phyloP scores from a whole-genome alignment of 2,329 filamentous ascomycete genomes.

The Thelonectria rubi region DNA sequence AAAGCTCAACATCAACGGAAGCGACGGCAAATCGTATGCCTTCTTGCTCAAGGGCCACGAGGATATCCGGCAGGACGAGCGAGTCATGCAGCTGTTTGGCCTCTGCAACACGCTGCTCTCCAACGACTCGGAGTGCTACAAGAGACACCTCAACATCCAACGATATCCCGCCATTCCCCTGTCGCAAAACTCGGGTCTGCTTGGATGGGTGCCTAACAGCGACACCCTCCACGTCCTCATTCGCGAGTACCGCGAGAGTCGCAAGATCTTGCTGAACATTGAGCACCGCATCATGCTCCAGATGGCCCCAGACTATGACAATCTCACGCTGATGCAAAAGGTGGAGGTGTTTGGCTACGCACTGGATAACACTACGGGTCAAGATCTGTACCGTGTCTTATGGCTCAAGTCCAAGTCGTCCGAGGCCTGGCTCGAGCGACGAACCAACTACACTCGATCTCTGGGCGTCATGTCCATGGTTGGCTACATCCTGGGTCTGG shows the following conservation, averaged over 20 bases:
- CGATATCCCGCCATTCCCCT: slow-evolving; percentile 96
- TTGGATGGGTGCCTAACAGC: slow-evolving; percentile 97
- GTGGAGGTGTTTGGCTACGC: slow-evolving; percentile 99
- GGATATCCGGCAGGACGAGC: slow-evolving; percentile 97
- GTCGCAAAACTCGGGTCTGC: slow-evolving; percentile 92
- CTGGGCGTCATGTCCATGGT: slow-evolving; percentile 99
- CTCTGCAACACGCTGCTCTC: slow-evolving; percentile 94
- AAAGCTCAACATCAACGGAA: slow-evolving; percentile 87
- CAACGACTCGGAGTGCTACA: slow-evolving; percentile 95
- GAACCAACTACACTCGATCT: slow-evolving; percentile 98
- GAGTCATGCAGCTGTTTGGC: slow-evolving; percentile 99
- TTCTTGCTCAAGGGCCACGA: slow-evolving; percentile 98
- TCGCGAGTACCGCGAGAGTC: slow-evolving; percentile 94
- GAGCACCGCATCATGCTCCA: slow-evolving; percentile 99
- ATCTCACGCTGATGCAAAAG: slow-evolving; percentile 99
- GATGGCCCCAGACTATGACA: slow-evolving; percentile 99
- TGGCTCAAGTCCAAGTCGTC: slow-evolving; percentile 99
- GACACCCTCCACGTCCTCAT: slow-evolving; percentile 98
- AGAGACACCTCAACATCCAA: slow-evolving; percentile 95
- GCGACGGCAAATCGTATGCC: slow-evolving; percentile 86
- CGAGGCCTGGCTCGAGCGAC: slow-evolving; percentile 95
- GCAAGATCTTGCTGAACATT: slow-evolving; percentile 98
- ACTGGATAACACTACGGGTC: slow-evolving; percentile 97
- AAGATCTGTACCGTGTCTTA: slow-evolving; percentile 95
- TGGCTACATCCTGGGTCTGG: slow-evolving; percentile 97